These are phyloP conservation scores for Aspergillus arachidicola DNA, from an alignment of 2,329 filamentous ascomycete genomes.

Conservation along the genomic window DNA sequence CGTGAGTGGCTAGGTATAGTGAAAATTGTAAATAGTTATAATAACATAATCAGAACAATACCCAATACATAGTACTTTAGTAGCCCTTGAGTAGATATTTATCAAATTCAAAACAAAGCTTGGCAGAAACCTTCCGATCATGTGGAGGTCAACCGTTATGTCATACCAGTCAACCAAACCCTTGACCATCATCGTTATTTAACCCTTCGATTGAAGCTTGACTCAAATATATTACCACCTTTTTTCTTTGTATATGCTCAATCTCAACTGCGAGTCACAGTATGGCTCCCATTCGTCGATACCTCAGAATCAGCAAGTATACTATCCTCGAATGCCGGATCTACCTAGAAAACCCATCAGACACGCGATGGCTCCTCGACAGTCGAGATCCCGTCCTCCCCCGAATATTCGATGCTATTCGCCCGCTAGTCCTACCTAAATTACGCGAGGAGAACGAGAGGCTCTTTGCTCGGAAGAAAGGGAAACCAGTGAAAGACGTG, in stretches of 20 bases:
- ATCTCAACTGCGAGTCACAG: neutral
- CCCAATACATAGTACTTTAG: too few species aligned
- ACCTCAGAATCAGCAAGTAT: conserved; percentile 87
- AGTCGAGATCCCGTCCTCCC: conserved; percentile 74
- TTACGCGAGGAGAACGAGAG: conserved; percentile 79
- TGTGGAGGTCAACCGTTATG: neutral
- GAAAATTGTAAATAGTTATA: neutral
- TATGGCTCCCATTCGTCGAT: conserved; percentile 88
- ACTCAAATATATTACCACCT: neutral
- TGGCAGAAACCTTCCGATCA: neutral
- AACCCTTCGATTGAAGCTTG: neutral
- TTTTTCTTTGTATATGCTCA: neutral
- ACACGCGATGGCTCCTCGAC: conserved; percentile 81
- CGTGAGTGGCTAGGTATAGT: neutral
- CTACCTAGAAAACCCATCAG: conserved; percentile 87
- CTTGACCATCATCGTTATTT: neutral
- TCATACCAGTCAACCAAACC: neutral
- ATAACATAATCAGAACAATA: neutral
- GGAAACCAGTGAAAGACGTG: conserved; percentile 84
- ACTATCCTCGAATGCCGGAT: conserved; percentile 97
- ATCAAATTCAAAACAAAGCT: neutral
- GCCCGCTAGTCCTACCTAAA: conserved; percentile 85
- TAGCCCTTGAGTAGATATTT: neutral
- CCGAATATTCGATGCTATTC: conserved; percentile 80
- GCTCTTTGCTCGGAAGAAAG: conserved; percentile 67